Base-by-base conservation (phyloP, 2,329 filamentous ascomycete genomes). In the Ophidiomyces ophidiicola region DNA sequence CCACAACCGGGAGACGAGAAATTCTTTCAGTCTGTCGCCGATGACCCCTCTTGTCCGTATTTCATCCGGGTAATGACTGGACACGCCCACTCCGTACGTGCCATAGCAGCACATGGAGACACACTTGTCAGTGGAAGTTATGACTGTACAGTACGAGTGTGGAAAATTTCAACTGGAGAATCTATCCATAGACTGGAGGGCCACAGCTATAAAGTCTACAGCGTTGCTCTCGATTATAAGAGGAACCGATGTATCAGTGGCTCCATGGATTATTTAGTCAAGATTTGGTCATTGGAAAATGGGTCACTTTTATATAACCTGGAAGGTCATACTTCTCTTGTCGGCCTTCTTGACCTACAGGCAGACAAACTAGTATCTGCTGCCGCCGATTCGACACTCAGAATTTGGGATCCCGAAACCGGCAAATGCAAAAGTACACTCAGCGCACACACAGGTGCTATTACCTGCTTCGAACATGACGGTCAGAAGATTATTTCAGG, bases 391-490 rank as follows among this genome's bases (percentile, higher is more conserved):
- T 93, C 85, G 30, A 98, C 90, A 0, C 70, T 98, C 11, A 76
- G 90, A 30, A 94, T 98, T 41, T 98, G 90, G 90, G 87, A 98
- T 52, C 90, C 90, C 0, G 86, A 94, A 56, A 86, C 73, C 31
- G 90, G 90, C 5, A 79, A 83, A 48, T 96, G 90, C 60, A 87
- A 85, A 58, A 86, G 81, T 54, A 88, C 82, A 7, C 69, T 98
- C 42, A 88, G 81, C 50, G 90, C 90, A 0, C 90, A 98, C 54
- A 96, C 88, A 0, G 90, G 88, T 24, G 90, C 90, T 15, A 98
- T 98, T 48, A 98, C 90, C 3, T 98, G 90, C 60, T 98, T 98
- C 62, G 90, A 98, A 61, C 90, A 98, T 52, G 90, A 98, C 56
- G 85, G 81, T 0, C 82, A 87, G 49, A 98, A 98, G 57, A 87